Conservation (phyloP, 805 yeast genomes). For the Candida insectorum region DNA sequence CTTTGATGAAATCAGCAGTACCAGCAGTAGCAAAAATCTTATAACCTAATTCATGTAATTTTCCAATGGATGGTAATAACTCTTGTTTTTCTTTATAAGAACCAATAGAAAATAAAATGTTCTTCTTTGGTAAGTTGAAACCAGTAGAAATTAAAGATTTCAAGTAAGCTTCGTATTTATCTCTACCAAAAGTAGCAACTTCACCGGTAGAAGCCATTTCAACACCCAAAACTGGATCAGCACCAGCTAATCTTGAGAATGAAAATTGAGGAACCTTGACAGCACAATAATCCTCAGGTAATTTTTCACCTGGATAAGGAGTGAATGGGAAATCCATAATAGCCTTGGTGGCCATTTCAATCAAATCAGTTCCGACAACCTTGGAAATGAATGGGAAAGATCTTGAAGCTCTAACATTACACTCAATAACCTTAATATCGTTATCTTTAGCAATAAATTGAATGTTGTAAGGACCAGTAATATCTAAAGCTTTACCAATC, state of each 20-base stretch:
- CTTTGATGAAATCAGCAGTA: slow-evolving; percentile 96
- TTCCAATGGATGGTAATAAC: slow-evolving; percentile 81
- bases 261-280: slow-evolving; percentile 96
- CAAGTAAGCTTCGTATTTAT: slow-evolving; percentile 95
- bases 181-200: slow-evolving; percentile 93
- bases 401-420: slow-evolving; percentile 97
- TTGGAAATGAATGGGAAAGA: slow-evolving; percentile 99
- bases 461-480: slow-evolving; percentile 98
- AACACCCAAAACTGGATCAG: slow-evolving; percentile 98
- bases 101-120: slow-evolving; percentile 90
- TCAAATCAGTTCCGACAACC: slow-evolving; percentile 91
- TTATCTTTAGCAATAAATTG: slow-evolving; percentile 75
- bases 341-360: slow-evolving; percentile 91
- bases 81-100: slow-evolving; percentile 96
- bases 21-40: slow-evolving; percentile 97
- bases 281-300: slow-evolving; percentile 87
- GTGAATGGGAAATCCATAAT: slow-evolving; percentile 77
- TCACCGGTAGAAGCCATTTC: slow-evolving; percentile 99
- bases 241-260: slow-evolving; percentile 97
- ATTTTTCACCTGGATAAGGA: slow-evolving; percentile 85
- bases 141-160: slow-evolving; percentile 95
- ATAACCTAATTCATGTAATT: slow-evolving; percentile 79
- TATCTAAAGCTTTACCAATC: slow-evolving; percentile 91
- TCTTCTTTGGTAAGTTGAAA: slow-evolving; percentile 90
- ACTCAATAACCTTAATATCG: slow-evolving; percentile 89